Percentiles rank a stretch among this genome's conserved stretches.
phyloP scores from a whole-genome alignment of 495 filamentous ascomycete genomes.

The Parmelia sp. region DNA sequence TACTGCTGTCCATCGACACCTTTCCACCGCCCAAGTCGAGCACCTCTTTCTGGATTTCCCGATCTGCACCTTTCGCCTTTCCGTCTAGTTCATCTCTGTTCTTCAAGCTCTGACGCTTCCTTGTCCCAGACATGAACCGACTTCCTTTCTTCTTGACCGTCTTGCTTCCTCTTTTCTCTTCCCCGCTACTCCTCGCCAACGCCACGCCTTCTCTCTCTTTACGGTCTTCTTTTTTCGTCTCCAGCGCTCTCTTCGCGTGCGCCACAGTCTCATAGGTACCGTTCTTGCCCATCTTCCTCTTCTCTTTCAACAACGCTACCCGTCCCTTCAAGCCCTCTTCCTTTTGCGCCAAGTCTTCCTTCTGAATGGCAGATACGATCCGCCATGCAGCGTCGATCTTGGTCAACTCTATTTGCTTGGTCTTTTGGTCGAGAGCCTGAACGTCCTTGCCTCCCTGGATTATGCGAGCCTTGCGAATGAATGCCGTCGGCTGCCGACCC shows the following conservation, averaged over 20 bases:
- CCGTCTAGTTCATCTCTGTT: neutral
- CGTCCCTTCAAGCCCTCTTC: constrained; percentile 29
- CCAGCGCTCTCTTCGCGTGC: constrained; percentile 30
- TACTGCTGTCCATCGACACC: neutral
- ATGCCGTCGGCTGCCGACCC: constrained; percentile 39
- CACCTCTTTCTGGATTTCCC: constrained; percentile 5
- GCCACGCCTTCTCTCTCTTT: constrained; percentile 20
- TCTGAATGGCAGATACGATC: constrained; percentile 37
- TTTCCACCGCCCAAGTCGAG: constrained; percentile 10
- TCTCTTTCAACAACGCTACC: constrained; percentile 26
- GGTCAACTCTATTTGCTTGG: constrained; percentile 26
- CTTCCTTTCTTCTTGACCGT: constrained; percentile 13
- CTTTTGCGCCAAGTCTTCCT: constrained; percentile 32
- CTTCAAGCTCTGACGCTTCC: neutral
- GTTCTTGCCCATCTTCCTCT: constrained; percentile 29
- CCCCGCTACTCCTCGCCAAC: constrained; percentile 22
- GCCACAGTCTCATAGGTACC: constrained; percentile 39
- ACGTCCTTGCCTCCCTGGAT: constrained; percentile 36
- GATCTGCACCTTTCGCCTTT: constrained; percentile 10
- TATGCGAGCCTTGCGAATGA: constrained; percentile 44
- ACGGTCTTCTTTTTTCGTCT: constrained; percentile 30
- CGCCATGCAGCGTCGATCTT: constrained; percentile 37
- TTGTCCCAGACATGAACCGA: neutral
- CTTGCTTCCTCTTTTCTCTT: constrained; percentile 20
- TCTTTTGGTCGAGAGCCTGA: constrained; percentile 13